Evolutionary conservation across 1,284 basidiomycete species (phyloP).

Genomic region (Volvariella volvacea): DNA sequence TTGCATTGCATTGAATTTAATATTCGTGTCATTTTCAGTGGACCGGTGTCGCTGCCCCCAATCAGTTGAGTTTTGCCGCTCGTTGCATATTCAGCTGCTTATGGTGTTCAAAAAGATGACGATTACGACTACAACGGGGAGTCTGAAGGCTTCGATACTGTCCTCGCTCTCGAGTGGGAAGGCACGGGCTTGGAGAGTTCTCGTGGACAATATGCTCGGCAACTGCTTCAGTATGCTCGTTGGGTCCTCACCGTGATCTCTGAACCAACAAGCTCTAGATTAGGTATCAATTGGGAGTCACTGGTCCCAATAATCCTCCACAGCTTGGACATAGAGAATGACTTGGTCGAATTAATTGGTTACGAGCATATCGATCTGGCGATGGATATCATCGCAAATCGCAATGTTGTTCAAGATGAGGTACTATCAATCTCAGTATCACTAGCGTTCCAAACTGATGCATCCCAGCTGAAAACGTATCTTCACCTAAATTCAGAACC

Average conservation of each 20-base stretch:
- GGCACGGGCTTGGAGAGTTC: constrained; percentile 8
- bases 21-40: no score
- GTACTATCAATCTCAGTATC: constrained; percentile 23
- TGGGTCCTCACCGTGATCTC: not conserved
- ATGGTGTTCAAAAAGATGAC: no score
- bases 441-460: constrained; percentile 2
- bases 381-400: constrained; percentile 47
- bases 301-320: no score
- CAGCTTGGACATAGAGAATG: constrained; percentile 56
- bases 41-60: no score
- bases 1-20: no score
- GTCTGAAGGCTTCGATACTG: not conserved
- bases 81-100: no score
- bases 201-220: constrained; percentile 11
- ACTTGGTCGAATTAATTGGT: constrained; percentile 80
- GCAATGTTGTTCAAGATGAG: constrained; percentile 32
- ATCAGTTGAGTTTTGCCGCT: no score
- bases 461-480: constrained; percentile 10
- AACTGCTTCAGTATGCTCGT: constrained; percentile 14
- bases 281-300: no score
- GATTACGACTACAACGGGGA: no score
- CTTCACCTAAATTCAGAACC: not conserved
- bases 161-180: constrained; percentile 5
- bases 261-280: no score
- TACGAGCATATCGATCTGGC: constrained; percentile 78